Evolutionary conservation across 805 yeast genomes (phyloP).

Genomic region (Candida takata): DNA sequence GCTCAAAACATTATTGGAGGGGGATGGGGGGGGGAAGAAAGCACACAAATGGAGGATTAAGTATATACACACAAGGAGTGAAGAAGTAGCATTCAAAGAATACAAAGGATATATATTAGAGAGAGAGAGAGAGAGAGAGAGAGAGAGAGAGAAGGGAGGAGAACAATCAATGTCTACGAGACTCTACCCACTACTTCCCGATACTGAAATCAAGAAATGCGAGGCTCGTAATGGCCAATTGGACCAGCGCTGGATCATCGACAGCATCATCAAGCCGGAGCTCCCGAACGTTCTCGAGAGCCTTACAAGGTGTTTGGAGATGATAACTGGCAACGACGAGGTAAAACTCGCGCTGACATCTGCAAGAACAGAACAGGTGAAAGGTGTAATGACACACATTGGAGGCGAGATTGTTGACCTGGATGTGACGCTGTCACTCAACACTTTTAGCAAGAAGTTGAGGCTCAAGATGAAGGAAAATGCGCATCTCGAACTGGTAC

Average conservation of each 20-base stretch:
- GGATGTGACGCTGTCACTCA: slow-evolving; percentile 32
- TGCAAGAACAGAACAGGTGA: slow-evolving; percentile 45
- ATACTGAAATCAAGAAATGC: slow-evolving; percentile 3
- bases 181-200: slow-evolving; percentile 26
- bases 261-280: slow-evolving; percentile 40
- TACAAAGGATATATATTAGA: too few species aligned
- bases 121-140: too few species aligned
- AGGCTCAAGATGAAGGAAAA: slow-evolving; percentile 32
- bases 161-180: slow-evolving; percentile 26
- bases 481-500: slow-evolving; percentile 31
- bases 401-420: slow-evolving; percentile 47
- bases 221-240: slow-evolving; percentile 8
- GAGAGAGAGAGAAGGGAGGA: neutral
- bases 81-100: too few species aligned
- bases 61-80: too few species aligned
- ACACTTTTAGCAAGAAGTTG: slow-evolving; percentile 34
- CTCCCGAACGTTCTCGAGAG: slow-evolving; percentile 40
- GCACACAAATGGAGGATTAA: too few species aligned
- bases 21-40: too few species aligned
- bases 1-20: too few species aligned
- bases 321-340: slow-evolving; percentile 31
- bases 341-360: slow-evolving; percentile 54
- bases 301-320: slow-evolving; percentile 32
- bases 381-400: slow-evolving; percentile 53
- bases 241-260: slow-evolving; percentile 42